These are phyloP conservation scores for Spiraea crenata DNA, from an alignment of 331 rosid species.

Conservation along the genomic window DNA sequence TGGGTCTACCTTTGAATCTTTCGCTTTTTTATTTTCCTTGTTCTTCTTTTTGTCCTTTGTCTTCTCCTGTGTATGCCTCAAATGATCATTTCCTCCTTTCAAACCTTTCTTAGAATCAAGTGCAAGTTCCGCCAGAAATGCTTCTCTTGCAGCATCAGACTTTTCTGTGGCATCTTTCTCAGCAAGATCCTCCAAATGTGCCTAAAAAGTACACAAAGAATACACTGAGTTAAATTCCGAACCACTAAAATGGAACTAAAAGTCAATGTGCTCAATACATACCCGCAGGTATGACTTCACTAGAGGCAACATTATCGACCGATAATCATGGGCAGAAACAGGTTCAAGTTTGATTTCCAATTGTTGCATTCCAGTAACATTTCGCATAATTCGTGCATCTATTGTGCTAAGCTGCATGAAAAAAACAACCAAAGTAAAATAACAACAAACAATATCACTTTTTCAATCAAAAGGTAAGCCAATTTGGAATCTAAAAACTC, in stretches of 20 bases:
- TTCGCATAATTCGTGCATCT: constrained; percentile 71
- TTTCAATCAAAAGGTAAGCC: constrained; percentile 6
- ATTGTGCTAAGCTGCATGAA: constrained; percentile 78
- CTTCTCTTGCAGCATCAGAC: constrained; percentile 96
- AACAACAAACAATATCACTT: constrained; percentile 23
- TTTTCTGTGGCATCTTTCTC: constrained; percentile 92
- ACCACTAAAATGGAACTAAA: constrained; percentile 16
- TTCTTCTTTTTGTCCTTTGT: constrained; percentile 82
- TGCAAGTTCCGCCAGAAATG: constrained; percentile 94
- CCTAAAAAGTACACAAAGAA: constrained; percentile 40
- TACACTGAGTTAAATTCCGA: constrained; percentile 9
- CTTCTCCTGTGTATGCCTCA: constrained; percentile 64
- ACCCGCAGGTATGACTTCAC: constrained; percentile 88
- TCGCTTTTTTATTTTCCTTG: constrained; percentile 74
- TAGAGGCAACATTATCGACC: constrained; percentile 71
- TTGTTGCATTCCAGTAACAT: constrained; percentile 81
- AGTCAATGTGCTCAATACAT: constrained; percentile 41
- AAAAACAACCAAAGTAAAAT: constrained; percentile 25
- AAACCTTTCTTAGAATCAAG: constrained; percentile 74
- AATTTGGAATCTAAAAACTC: constrained; percentile 25
- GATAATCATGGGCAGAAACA: constrained; percentile 76
- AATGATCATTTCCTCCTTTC: constrained; percentile 68
- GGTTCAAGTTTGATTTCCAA: constrained; percentile 79
- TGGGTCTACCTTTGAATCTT: constrained; percentile 84
- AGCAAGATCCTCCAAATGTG: constrained; percentile 86